phyloP scores from a whole-genome alignment of 2,329 filamentous ascomycete species.

The Teratosphaeriaceae sp. region DNA sequence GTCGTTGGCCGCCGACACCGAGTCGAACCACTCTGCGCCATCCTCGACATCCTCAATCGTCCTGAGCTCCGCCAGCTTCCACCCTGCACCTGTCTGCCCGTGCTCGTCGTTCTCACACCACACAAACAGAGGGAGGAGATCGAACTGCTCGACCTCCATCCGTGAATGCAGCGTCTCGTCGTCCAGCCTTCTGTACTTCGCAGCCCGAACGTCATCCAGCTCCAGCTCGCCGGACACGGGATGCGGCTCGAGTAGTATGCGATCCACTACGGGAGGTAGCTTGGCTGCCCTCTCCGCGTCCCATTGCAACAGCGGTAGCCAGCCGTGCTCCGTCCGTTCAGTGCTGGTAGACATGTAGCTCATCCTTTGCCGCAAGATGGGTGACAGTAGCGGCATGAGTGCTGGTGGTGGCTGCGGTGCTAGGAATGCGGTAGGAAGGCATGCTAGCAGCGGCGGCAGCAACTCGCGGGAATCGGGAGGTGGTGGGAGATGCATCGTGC shows the following conservation, averaged over 20 bases:
- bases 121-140: constrained; percentile 58
- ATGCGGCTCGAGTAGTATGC: constrained; percentile 66
- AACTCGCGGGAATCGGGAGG: constrained; percentile 50
- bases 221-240: constrained; percentile 75
- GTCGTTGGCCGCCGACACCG: constrained; percentile 56
- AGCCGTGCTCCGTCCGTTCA: constrained; percentile 43
- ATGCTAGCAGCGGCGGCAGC: constrained; percentile 57
- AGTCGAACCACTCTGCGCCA: constrained; percentile 50
- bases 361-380: constrained; percentile 56
- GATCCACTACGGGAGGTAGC: constrained; percentile 55
- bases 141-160: constrained; percentile 55
- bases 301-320: constrained; percentile 69
- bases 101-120: constrained; percentile 62
- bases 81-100: constrained; percentile 51
- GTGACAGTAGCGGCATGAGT: constrained; percentile 54
- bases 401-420: constrained; percentile 54
- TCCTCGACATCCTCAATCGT: constrained; percentile 51
- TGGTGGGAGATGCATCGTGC: constrained; percentile 24
- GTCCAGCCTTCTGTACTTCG: constrained; percentile 63
- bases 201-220: constrained; percentile 58
- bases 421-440: constrained; percentile 54
- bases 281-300: constrained; percentile 50
- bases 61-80: constrained; percentile 66
- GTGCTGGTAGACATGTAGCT: constrained; percentile 51
- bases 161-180: constrained; percentile 67